phyloP scores from a whole-genome alignment of 352 stramenopile species.

The Phytophthora boehmeriae region DNA sequence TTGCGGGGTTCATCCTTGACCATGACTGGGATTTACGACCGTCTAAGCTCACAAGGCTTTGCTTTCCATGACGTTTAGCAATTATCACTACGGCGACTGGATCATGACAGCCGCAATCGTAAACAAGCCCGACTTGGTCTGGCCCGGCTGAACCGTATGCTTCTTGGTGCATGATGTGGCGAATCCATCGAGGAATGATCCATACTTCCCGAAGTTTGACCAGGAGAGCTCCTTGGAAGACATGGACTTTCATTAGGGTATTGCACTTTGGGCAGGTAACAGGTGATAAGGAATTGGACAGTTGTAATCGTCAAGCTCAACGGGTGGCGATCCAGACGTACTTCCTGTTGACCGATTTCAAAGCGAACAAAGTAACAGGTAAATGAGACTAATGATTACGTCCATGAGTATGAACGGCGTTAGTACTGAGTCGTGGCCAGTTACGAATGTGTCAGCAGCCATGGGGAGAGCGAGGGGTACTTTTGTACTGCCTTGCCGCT shows the following conservation, averaged over 20 bases:
- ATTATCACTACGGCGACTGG: conserved; percentile 46
- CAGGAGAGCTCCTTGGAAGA: conserved; percentile 43
- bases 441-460: conserved; percentile 24
- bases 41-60: conserved; percentile 40
- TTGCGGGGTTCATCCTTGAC: conserved; percentile 38
- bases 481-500: conserved; percentile 45
- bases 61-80: conserved; percentile 30
- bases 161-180: conserved; percentile 33
- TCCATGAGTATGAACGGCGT: too few relatives aligned
- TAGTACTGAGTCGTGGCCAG: conserved; percentile 14
- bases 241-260: conserved; percentile 38
- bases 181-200: conserved; percentile 29
- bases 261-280: conserved; percentile 28
- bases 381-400: too few relatives aligned
- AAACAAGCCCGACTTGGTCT: conserved; percentile 27
- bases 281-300: conserved; percentile 16
- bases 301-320: conserved; percentile 31
- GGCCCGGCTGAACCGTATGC: conserved; percentile 30
- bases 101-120: conserved; percentile 29
- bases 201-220: conserved; percentile 34
- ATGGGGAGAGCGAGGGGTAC: conserved; percentile 43
- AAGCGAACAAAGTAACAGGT: conserved; percentile 52
- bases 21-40: conserved; percentile 24
- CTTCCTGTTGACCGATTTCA: conserved; percentile 36
- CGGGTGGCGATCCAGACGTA: conserved; percentile 32